Evolutionary conservation across 2,329 filamentous ascomycete species (phyloP).

Genomic region (Xylariaceae sp.): DNA sequence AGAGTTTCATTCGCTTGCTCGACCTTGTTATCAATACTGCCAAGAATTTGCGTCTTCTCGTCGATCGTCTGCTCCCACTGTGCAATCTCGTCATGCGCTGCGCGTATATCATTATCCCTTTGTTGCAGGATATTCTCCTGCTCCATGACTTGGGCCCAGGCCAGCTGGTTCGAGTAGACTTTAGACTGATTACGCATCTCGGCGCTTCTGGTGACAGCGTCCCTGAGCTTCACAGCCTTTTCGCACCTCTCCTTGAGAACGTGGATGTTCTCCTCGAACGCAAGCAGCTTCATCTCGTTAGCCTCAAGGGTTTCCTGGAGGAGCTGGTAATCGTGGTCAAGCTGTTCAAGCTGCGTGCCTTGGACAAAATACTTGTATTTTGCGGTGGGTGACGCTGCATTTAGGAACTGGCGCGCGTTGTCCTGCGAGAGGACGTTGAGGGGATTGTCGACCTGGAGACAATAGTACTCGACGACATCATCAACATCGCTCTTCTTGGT

Average conservation of each 20-base stretch:
- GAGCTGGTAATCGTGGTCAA: constrained; percentile 88
- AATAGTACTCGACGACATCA: constrained; percentile 91
- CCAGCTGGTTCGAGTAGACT: constrained; percentile 66
- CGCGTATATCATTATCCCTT: constrained; percentile 33
- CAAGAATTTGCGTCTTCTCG: constrained; percentile 53
- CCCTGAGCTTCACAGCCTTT: constrained; percentile 65
- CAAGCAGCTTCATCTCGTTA: constrained; percentile 65
- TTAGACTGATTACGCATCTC: constrained; percentile 64
- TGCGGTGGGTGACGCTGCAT: constrained; percentile 75
- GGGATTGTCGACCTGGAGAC: constrained; percentile 93
- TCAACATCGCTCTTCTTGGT: constrained; percentile 86
- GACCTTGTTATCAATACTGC: constrained; percentile 50
- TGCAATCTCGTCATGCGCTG: constrained; percentile 41
- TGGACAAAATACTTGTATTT: constrained; percentile 98
- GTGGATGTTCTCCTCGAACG: constrained; percentile 65
- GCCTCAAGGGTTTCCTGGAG: constrained; percentile 78
- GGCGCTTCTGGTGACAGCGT: constrained; percentile 67
- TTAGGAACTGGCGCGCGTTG: constrained; percentile 90
- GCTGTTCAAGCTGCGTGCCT: constrained; percentile 88
- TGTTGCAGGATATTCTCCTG: constrained; percentile 61
- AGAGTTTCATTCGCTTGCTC: constrained; percentile 43
- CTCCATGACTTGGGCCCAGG: constrained; percentile 86
- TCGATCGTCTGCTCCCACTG: constrained; percentile 39
- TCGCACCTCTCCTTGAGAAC: constrained; percentile 60
- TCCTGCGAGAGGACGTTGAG: constrained; percentile 96